phyloP scores from a whole-genome alignment of 2,329 filamentous ascomycete genomes.

The Xylariaceae sp. region DNA sequence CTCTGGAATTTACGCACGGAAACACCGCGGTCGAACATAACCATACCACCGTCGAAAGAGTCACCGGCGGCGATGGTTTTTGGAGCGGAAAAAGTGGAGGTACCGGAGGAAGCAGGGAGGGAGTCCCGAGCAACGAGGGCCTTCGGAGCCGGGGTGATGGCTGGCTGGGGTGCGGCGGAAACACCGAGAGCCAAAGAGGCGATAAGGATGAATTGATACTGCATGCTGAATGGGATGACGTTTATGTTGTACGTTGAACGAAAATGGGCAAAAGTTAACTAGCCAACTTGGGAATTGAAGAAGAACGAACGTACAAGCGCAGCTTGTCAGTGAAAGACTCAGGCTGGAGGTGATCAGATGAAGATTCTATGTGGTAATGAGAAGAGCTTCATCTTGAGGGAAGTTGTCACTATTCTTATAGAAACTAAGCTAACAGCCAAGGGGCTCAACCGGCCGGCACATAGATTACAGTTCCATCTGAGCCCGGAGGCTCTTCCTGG shows the following conservation, averaged over 20 bases:
- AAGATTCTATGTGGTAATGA: background rate
- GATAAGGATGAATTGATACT: slow-evolving; percentile 5
- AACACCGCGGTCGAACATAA: slow-evolving; percentile 31
- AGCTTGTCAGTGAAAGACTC: background rate
- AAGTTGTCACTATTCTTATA: background rate
- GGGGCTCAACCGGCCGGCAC: no score
- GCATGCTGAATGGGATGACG: slow-evolving; percentile 12
- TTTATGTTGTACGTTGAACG: background rate
- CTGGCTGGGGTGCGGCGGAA: slow-evolving; percentile 2
- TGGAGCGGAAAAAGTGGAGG: background rate
- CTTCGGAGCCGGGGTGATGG: slow-evolving; percentile 7
- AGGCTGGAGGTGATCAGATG: background rate
- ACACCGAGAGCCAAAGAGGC: slow-evolving; percentile 2
- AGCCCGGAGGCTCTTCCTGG: background rate
- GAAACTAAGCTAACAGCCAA: background rate
- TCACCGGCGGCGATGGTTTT: background rate
- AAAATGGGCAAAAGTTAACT: background rate
- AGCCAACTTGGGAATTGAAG: background rate
- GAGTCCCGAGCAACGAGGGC: background rate
- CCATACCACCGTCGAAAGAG: background rate
- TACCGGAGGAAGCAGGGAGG: slow-evolving; percentile 7
- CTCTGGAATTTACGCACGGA: no score
- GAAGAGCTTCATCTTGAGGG: background rate
- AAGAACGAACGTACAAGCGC: background rate
- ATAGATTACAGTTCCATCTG: background rate